phyloP scores from a whole-genome alignment of 2,329 filamentous ascomycete species.

The Fonsecaea erecta region DNA sequence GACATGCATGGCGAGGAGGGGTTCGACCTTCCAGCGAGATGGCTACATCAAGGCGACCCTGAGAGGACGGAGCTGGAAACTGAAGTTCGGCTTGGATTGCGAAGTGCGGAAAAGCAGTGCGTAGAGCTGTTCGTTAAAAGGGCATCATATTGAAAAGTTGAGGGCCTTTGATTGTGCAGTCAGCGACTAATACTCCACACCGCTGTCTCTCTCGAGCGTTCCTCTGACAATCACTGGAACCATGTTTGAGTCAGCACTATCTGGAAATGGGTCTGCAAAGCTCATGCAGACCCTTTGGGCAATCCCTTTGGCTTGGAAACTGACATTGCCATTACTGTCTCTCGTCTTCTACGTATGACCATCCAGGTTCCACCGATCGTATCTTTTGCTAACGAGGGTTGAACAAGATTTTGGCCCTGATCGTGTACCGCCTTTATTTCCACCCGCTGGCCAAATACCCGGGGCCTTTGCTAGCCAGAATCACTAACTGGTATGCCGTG shows the following conservation, averaged over 20 bases:
- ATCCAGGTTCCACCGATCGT: background rate
- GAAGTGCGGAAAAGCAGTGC: conserved; percentile 9
- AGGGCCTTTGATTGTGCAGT: background rate
- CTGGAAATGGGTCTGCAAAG: conserved; percentile 7
- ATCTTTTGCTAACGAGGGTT: conserved; percentile 2
- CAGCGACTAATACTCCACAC: conserved; percentile 1
- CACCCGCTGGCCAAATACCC: too few relatives aligned
- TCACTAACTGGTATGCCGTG: conserved; percentile 23
- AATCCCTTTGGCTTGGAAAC: conserved; percentile 11
- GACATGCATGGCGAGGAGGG: too few relatives aligned
- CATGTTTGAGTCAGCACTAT: conserved; percentile 10
- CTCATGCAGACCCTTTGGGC: conserved; percentile 9
- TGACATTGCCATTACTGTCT: conserved; percentile 11
- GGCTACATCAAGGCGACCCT: too few relatives aligned
- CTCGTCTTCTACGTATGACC: conserved; percentile 5
- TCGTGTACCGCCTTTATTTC: conserved; percentile 16
- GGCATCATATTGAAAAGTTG: background rate
- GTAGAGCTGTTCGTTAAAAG: conserved; percentile 4
- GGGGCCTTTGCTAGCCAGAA: background rate
- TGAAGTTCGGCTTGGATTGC: conserved; percentile 4
- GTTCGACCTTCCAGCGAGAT: too few relatives aligned
- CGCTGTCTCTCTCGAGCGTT: background rate
- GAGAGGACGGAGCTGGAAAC: background rate
- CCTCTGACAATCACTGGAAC: background rate
- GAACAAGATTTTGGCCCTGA: conserved; percentile 2